These are phyloP conservation scores for Bruguiera hainesii DNA, from an alignment of 441 rosid genomes.

Conservation along the genomic window DNA sequence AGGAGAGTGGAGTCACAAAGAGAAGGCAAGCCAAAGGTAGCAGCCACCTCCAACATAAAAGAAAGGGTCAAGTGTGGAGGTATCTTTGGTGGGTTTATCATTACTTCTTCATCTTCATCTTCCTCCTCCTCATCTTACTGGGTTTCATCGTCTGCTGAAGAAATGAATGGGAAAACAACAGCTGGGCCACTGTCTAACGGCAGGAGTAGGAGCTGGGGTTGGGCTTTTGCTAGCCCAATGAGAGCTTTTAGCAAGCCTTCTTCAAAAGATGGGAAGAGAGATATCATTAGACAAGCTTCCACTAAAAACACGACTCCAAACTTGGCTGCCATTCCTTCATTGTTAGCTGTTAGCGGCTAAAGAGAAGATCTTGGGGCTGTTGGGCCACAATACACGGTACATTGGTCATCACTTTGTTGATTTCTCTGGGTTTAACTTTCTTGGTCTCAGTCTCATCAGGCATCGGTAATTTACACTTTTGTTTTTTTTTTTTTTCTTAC, in stretches of 20 bases:
- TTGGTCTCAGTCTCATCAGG: slow-evolving; percentile 11
- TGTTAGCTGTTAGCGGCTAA: slow-evolving; percentile 64
- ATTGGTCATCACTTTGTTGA: slow-evolving; percentile 24
- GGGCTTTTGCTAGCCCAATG: slow-evolving; percentile 94
- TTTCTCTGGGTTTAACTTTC: slow-evolving; percentile 16
- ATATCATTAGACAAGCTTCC: slow-evolving; percentile 41
- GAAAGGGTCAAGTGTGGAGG: slow-evolving; percentile 86
- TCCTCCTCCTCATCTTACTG: slow-evolving; percentile 78
- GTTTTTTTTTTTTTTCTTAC: neutral
- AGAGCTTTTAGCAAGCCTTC: slow-evolving; percentile 62
- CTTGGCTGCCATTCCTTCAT: slow-evolving; percentile 67
- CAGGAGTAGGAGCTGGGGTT: slow-evolving; percentile 66
- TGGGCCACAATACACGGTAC: slow-evolving; percentile 23
- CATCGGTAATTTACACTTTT: slow-evolving; percentile 4
- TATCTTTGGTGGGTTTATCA: slow-evolving; percentile 85
- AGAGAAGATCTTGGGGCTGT: neutral
- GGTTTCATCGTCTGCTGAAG: slow-evolving; percentile 59
- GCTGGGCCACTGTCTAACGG: slow-evolving; percentile 51
- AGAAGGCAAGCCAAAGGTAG: slow-evolving; percentile 63
- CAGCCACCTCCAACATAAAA: slow-evolving; percentile 39
- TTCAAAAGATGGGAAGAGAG: slow-evolving; percentile 53
- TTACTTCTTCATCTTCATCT: slow-evolving; percentile 68
- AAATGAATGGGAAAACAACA: slow-evolving; percentile 39
- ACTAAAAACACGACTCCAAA: slow-evolving; percentile 52
- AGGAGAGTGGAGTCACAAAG: slow-evolving; percentile 92